Base-by-base conservation (phyloP, 2,329 filamentous ascomycete species). In the Alternaria ventricosa region DNA sequence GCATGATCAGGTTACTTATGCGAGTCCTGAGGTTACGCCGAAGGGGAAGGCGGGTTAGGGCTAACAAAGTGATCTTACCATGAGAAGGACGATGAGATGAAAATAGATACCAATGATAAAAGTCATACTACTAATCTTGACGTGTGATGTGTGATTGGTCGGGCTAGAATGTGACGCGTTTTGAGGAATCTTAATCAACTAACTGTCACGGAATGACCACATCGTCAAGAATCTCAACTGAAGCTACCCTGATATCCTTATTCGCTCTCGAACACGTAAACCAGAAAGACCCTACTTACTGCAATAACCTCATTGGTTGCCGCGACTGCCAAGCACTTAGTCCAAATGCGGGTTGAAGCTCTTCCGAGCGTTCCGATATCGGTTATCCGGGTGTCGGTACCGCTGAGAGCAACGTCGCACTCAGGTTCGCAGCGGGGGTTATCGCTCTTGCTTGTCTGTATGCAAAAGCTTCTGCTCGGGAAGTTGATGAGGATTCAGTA, bases 51-150 rank as follows among this genome's bases (percentile, higher is more conserved):
- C 30, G 4, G 2, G 30, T 9, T 33, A 33, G n/a, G n/a, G n/a
- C n/a, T n/a, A n/a, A n/a, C n/a, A n/a, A n/a, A n/a, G n/a, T n/a
- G n/a, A n/a, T n/a, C n/a, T n/a, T n/a, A n/a, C n/a, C n/a, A n/a
- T n/a, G n/a, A n/a, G n/a, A n/a, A n/a, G n/a, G n/a, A n/a, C n/a
- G 28, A 30, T 4, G 3, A 36, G 49, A 33, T 11, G 49, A 23
- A 53, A 9, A 53, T 53, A 51, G 49, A 53, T 53, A 53, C 49
- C 49, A 53, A 53, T 53, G 20, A 25, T 11, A 41, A 53, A 53
- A 41, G n/a, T 23, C 30, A 53, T 41, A 53, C 13, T 9, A 23
- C 15, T 23, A 9, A 18, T 25, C n/a, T n/a, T n/a, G n/a, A n/a
- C n/a, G n/a, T n/a, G n/a, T n/a, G n/a, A n/a, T n/a, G n/a, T n/a